Evolutionary conservation across 2,329 filamentous ascomycete species (phyloP).

Genomic region (Talaromyces atroroseus): DNA sequence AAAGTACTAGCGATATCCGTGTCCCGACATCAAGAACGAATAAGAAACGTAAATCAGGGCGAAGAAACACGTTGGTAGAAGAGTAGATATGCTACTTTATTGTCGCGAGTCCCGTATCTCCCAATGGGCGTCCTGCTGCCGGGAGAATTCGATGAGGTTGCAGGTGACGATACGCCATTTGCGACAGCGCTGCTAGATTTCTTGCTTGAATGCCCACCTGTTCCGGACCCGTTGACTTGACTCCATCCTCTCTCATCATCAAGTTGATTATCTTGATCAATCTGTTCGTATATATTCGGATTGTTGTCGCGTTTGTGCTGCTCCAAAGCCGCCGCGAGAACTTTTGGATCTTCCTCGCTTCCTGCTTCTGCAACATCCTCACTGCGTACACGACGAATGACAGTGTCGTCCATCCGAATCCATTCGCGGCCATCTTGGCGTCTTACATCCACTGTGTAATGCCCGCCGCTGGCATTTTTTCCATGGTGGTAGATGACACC

Average conservation of each 20-base stretch:
- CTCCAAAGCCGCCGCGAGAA: conserved; percentile 61
- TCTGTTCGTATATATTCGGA: conserved; percentile 68
- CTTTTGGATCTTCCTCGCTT: conserved; percentile 69
- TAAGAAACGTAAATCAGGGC: background rate
- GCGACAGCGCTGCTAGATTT: conserved; percentile 63
- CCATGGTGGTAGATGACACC: conserved; percentile 96
- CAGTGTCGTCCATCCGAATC: conserved; percentile 92
- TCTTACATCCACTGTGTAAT: conserved; percentile 96
- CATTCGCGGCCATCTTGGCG: conserved; percentile 93
- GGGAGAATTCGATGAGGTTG: conserved; percentile 48
- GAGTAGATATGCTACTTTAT: conserved; percentile 93
- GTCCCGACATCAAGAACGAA: background rate
- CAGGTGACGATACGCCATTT: conserved; percentile 58
- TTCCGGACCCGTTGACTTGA: conserved; percentile 64
- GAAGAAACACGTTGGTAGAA: conserved; percentile 74
- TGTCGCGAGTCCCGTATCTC: conserved; percentile 68
- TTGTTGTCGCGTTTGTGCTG: conserved; percentile 53
- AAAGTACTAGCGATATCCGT: background rate
- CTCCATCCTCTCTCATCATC: conserved; percentile 67
- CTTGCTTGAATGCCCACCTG: conserved; percentile 47
- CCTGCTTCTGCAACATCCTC: conserved; percentile 87
- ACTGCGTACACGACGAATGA: conserved; percentile 75
- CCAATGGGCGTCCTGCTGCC: conserved; percentile 53
- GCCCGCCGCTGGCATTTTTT: conserved; percentile 90
- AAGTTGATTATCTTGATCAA: conserved; percentile 59